phyloP scores from a whole-genome alignment of 129 eudicot genomes.

The Artemisia argyi region DNA sequence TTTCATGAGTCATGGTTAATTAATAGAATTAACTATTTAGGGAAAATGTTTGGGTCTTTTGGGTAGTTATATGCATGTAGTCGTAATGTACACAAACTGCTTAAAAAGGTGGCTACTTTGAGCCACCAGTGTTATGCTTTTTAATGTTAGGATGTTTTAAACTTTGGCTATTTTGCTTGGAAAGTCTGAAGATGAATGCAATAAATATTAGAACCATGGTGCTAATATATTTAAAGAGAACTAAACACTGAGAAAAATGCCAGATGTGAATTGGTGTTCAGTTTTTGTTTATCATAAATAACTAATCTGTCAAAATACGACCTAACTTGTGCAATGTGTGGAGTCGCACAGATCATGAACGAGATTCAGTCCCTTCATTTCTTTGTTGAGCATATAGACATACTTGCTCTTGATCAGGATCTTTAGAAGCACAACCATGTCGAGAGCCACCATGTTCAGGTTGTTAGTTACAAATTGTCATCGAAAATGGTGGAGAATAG shows the following conservation, averaged over 20 bases:
- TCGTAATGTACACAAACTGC: background rate
- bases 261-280: constrained; percentile 1
- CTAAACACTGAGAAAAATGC: background rate
- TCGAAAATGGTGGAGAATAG: constrained; percentile 58
- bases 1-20: background rate
- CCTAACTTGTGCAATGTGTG: constrained; percentile 24
- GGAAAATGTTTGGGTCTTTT: too few species aligned
- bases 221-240: background rate
- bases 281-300: constrained; percentile 11
- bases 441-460: constrained; percentile 14
- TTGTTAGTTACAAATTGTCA: constrained; percentile 37
- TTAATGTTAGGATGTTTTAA: background rate
- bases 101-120: background rate
- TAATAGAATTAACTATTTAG: background rate
- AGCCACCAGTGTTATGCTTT: background rate
- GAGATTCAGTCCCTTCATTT: constrained; percentile 16
- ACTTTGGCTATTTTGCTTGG: background rate
- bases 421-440: background rate
- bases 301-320: constrained; percentile 20
- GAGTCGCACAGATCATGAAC: constrained; percentile 6
- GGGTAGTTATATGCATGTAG: too few species aligned
- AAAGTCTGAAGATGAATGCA: too few species aligned
- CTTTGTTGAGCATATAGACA: constrained; percentile 14
- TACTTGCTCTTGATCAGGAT: background rate
- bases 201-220: background rate